Evolutionary conservation across 208 protist species (phyloP).

Genomic region (Naegleria fowleri): DNA sequence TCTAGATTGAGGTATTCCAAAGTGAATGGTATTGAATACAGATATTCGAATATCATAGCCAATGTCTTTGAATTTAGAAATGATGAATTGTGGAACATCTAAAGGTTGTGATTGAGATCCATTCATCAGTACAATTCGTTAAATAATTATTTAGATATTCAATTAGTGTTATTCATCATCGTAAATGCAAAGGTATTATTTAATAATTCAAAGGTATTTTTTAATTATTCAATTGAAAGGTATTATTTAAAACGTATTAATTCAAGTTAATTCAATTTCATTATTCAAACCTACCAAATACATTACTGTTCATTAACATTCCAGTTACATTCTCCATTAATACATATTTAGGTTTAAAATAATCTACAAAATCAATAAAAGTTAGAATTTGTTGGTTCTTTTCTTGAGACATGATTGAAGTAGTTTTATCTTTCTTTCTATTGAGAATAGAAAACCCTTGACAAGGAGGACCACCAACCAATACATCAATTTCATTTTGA

Average conservation of each 20-base stretch:
- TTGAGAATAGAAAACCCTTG: background rate
- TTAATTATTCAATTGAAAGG: too few relatives aligned
- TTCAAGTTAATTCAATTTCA: too few relatives aligned
- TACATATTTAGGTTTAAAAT: conserved; percentile 13
- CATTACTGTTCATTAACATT: background rate
- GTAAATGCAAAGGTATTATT: too few relatives aligned
- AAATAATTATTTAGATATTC: too few relatives aligned
- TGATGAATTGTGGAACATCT: background rate
- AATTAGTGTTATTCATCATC: too few relatives aligned
- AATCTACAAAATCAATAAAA: background rate
- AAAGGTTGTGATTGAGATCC: too few relatives aligned
- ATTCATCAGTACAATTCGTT: too few relatives aligned
- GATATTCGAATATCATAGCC: background rate
- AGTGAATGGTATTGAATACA: background rate
- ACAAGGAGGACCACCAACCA: background rate
- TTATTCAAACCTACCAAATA: background rate
- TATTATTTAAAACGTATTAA: too few relatives aligned
- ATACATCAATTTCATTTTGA: background rate
- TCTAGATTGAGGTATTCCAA: conserved; percentile 6
- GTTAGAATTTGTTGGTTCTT: background rate
- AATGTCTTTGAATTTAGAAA: background rate
- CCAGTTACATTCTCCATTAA: conserved; percentile 16
- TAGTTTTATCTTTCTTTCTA: background rate
- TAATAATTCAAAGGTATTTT: too few relatives aligned
- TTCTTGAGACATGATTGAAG: background rate